Evolutionary conservation across 371 early-diverging fungal species (phyloP).

Genomic region (Mortierella sp.): DNA sequence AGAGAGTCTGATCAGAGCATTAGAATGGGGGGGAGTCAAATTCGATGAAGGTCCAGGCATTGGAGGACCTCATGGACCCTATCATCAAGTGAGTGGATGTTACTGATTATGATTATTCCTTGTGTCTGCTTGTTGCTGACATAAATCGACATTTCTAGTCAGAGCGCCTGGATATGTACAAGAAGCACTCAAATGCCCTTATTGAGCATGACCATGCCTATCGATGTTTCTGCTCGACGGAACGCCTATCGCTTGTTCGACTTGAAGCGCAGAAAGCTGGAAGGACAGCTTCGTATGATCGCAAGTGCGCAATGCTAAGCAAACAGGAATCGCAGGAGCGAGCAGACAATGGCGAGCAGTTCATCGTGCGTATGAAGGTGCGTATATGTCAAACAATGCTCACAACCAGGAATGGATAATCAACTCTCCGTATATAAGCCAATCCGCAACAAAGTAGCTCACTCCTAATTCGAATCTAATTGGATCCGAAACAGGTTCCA

Average conservation of each 20-base stretch:
- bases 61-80: slow-evolving; percentile 75
- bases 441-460: neutral
- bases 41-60: slow-evolving; percentile 84
- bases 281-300: slow-evolving; percentile 80
- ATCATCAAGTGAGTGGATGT: slow-evolving; percentile 68
- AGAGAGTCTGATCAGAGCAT: slow-evolving; percentile 71
- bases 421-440: neutral
- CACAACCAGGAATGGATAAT: neutral
- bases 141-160: slow-evolving; percentile 64
- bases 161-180: slow-evolving; percentile 80
- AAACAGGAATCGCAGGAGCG: slow-evolving; percentile 72
- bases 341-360: slow-evolving; percentile 65
- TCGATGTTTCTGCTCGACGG: slow-evolving; percentile 89
- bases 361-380: slow-evolving; percentile 83
- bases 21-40: slow-evolving; percentile 85
- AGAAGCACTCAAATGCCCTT: slow-evolving; percentile 73
- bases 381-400: no score
- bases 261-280: slow-evolving; percentile 69
- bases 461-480: neutral
- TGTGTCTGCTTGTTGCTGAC: neutral
- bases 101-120: neutral
- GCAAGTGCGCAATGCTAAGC: slow-evolving; percentile 80
- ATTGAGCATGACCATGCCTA: slow-evolving; percentile 87
- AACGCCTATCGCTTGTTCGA: slow-evolving; percentile 76
- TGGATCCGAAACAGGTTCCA: slow-evolving; percentile 60